Percentiles rank a stretch among this genome's conserved stretches.
Evolutionary conservation across 768 basidiomycete species (phyloP).

Genomic region (Mycena alexandri): DNA sequence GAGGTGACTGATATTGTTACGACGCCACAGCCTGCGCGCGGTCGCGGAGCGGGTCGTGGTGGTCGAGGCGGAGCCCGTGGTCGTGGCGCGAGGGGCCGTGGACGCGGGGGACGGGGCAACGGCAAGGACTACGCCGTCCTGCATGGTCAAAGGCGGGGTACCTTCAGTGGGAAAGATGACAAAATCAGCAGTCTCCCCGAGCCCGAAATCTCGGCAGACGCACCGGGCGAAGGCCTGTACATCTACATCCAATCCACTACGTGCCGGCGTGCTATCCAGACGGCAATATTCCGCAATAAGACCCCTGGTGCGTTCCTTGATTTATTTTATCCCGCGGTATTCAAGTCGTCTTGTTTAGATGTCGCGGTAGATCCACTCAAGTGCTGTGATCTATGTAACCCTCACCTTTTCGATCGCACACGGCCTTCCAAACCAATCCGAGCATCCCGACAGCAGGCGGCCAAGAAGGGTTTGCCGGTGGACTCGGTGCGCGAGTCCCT

Average conservation of each 20-base stretch:
- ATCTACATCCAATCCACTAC: slow-evolving; percentile 44
- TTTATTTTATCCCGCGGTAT: no score
- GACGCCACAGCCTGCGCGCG: not conserved
- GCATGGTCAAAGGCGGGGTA: slow-evolving; percentile 32
- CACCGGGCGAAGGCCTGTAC: slow-evolving; percentile 46
- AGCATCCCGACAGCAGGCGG: no score
- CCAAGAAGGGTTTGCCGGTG: no score
- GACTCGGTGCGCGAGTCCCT: not conserved
- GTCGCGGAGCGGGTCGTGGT: slow-evolving; percentile 3
- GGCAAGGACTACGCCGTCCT: slow-evolving; percentile 23
- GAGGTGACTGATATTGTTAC: no score
- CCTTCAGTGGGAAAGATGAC: slow-evolving; percentile 31
- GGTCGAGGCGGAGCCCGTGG: no score
- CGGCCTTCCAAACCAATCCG: no score
- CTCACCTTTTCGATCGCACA: no score
- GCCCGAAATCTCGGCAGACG: slow-evolving; percentile 28
- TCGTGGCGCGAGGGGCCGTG: no score
- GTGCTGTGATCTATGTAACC: no score
- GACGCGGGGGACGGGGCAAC: slow-evolving; percentile 20
- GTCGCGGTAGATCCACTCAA: no score
- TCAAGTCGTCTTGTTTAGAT: no score
- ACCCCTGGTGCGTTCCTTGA: slow-evolving; percentile 1
- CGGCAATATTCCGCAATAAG: not conserved
- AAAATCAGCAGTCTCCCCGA: not conserved
- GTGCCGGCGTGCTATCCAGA: slow-evolving; percentile 40